phyloP scores from a whole-genome alignment of 345 rosid genomes.

The Toxicodendron radicans region DNA sequence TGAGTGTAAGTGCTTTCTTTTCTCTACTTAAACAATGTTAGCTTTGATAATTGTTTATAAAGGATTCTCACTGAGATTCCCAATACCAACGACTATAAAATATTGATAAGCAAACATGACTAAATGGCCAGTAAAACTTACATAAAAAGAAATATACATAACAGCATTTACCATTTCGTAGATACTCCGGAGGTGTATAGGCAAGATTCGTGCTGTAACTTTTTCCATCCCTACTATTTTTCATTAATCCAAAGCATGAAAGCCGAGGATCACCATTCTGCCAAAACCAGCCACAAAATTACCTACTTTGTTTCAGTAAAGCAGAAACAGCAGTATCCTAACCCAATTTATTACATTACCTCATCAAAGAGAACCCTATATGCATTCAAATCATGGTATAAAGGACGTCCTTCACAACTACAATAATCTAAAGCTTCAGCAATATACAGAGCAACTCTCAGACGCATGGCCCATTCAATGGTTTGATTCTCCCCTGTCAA shows the following conservation, averaged over 20 bases:
- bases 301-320: conserved; percentile 10
- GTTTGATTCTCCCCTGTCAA: conserved; percentile 76
- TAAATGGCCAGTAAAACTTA: neutral
- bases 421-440: conserved; percentile 85
- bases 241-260: conserved; percentile 92
- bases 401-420: conserved; percentile 56
- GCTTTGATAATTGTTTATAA: neutral
- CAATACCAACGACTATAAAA: neutral
- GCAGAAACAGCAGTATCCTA: neutral
- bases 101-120: conserved; percentile 1
- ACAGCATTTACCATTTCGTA: conserved; percentile 57
- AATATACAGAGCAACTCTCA: conserved; percentile 66
- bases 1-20: neutral
- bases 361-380: conserved; percentile 84
- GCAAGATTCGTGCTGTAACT: conserved; percentile 96
- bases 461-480: conserved; percentile 75
- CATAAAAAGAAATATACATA: neutral
- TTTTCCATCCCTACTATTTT: conserved; percentile 65
- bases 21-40: neutral
- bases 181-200: conserved; percentile 86
- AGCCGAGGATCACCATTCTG: conserved; percentile 91
- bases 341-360: conserved; percentile 38
- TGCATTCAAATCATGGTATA: conserved; percentile 78
- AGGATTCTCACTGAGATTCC: neutral
- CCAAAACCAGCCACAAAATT: conserved; percentile 32